Conservation (phyloP, 2,329 filamentous ascomycete genomes). For the Hymenoscyphus fraxineus region DNA sequence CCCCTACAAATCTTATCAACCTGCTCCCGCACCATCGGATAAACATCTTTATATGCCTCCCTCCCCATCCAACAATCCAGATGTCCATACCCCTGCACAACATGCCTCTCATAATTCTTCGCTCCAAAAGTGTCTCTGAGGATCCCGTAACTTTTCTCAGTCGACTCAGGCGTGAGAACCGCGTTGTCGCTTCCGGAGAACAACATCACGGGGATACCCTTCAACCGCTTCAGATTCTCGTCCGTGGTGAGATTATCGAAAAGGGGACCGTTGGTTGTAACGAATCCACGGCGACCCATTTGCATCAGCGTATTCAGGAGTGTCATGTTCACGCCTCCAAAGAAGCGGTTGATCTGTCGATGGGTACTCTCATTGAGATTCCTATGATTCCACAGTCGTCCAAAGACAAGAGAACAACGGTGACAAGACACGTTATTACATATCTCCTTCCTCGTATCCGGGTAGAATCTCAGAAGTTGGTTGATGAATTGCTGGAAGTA, state of each 20-base stretch:
- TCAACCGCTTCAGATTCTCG: slow-evolving; percentile 48
- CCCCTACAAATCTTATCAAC: slow-evolving; percentile 46
- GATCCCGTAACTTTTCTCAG: slow-evolving; percentile 50
- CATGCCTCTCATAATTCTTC: slow-evolving; percentile 46
- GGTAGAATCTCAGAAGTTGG: slow-evolving; percentile 55
- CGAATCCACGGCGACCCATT: slow-evolving; percentile 49
- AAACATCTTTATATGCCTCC: slow-evolving; percentile 57
- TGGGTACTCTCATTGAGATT: slow-evolving; percentile 66
- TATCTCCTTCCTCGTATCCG: slow-evolving; percentile 50
- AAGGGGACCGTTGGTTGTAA: slow-evolving; percentile 49
- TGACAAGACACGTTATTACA: slow-evolving; percentile 62
- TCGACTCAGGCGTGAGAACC: slow-evolving; percentile 51
- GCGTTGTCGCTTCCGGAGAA: slow-evolving; percentile 55
- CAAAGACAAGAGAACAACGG: slow-evolving; percentile 56
- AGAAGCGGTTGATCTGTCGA: slow-evolving; percentile 56
- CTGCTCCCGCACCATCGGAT: slow-evolving; percentile 51
- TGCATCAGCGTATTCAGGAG: slow-evolving; percentile 53
- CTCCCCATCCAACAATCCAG: slow-evolving; percentile 61
- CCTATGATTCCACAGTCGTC: slow-evolving; percentile 57
- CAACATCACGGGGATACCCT: slow-evolving; percentile 51
- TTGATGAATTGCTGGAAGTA: slow-evolving; percentile 50
- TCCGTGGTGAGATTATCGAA: slow-evolving; percentile 46
- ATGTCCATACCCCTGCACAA: slow-evolving; percentile 57
- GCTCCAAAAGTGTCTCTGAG: slow-evolving; percentile 50
- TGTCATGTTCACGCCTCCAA: slow-evolving; percentile 60